Base-by-base conservation (phyloP, 306 rosid genomes). In the Dalbergia cochinchinensis region DNA sequence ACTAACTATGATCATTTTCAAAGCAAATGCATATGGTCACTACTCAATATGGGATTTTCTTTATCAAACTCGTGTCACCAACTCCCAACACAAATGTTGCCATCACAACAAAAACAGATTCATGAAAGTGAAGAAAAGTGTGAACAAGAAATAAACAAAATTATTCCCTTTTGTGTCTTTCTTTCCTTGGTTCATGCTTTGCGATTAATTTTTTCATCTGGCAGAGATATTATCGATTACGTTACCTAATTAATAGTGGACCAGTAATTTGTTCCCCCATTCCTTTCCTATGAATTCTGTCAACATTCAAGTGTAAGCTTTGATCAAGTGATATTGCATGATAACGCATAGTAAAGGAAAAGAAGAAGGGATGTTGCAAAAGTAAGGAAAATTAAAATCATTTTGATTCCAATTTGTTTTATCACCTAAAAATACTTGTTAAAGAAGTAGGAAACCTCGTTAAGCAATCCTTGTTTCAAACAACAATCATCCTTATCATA, bases 11-110 rank as follows among this genome's bases (percentile, higher is more conserved):
- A 35, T 54, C 53, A 65, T 78, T 65, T 70, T 65, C 35, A 41
- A 74, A 81, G 84, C 69, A 78, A 79, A 61, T 31, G 26, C 16
- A 6, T 26, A 22, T 66, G 26, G 63, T 45, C 67, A 83, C 53
- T 42, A 51, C 35, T 73, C 47, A 73, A 60, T 72, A 31, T 69
- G 65, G 33, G 79, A n/a, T 74, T 76, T 73, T 26, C 69, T 63
- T 65, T n/a, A 57, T 15, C 18, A 48, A 74, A 85, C 80, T 74
- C 84, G 79, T 82, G 82, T 74, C 81, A 76, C 33, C 53, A 66
- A 76, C 83, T 79, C 80, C 64, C 33, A 60, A 70, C 80, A 78
- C 83, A 79, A 65, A 79, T 76, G 85, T 84, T 72, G 11, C 61
- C 26, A 20, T 83, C 78, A 77, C 18, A 51, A 14, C 68, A 1